A percentile compares a stretch with the other conserved stretches of the same genome.
These are phyloP conservation scores for Jaltomata sinuosa DNA, from an alignment of 257 asterid genomes.

Conservation along the genomic window DNA sequence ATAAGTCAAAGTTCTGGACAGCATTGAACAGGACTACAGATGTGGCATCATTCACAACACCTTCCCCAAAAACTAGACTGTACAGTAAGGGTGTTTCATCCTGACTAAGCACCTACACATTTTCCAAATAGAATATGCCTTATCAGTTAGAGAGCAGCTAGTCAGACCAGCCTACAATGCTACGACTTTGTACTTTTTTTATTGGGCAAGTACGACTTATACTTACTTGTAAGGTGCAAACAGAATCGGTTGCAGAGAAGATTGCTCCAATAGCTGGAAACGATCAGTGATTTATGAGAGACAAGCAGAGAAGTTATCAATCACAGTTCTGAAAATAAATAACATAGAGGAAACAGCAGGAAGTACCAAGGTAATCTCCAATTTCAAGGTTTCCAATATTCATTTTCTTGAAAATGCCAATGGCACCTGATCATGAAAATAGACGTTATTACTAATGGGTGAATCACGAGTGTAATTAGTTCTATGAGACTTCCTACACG, in stretches of 20 bases:
- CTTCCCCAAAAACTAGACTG: conserved; percentile 98
- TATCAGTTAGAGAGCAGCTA: not conserved
- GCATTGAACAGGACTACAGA: conserved; percentile 97
- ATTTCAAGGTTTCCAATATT: conserved; percentile 49
- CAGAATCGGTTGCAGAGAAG: conserved; percentile 98
- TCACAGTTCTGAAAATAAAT: not conserved
- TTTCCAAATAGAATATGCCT: conserved; percentile 5
- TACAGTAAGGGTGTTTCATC: conserved; percentile 95
- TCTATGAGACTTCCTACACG: not conserved
- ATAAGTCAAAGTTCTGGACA: conserved; percentile 81
- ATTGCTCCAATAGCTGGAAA: conserved; percentile 91
- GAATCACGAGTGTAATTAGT: not conserved
- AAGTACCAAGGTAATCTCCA: conserved; percentile 88
- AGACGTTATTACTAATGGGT: not conserved
- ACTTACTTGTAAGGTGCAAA: conserved; percentile 95
- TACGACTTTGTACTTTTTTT: not conserved
- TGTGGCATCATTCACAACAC: conserved; percentile 97
- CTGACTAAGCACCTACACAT: conserved; percentile 80
- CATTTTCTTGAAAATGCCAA: conserved; percentile 48
- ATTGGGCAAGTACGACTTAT: not conserved
- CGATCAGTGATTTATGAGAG: conserved; percentile 4
- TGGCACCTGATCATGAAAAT: conserved; percentile 56
- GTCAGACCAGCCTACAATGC: not conserved
- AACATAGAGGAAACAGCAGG: not conserved
- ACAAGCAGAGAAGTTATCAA: not conserved